Conservation (phyloP, 805 yeast species). For the Ascoidea rubescens region DNA sequence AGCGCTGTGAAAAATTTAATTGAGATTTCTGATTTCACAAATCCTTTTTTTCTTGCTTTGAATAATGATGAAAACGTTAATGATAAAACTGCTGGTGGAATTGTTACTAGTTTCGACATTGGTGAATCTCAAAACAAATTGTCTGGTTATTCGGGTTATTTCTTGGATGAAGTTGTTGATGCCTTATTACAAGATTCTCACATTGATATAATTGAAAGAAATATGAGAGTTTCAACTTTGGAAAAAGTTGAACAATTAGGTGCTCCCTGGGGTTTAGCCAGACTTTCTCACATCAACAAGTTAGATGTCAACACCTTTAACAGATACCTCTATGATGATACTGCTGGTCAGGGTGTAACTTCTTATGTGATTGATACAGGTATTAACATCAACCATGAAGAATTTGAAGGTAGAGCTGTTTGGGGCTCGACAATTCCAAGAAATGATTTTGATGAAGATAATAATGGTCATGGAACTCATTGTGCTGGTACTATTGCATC, state of each 20-base stretch:
- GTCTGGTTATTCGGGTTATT: constrained; percentile 77
- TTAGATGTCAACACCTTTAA: constrained; percentile 43
- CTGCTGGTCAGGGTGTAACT: constrained; percentile 48
- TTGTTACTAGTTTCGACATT: constrained; percentile 49
- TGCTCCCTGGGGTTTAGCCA: constrained; percentile 68
- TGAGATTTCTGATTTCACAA: too few species aligned
- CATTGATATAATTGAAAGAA: constrained; percentile 53
- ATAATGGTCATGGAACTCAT: constrained; percentile 55
- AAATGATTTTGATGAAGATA: constrained; percentile 31
- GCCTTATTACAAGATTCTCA: constrained; percentile 53
- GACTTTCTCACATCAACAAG: constrained; percentile 53
- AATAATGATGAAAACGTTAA: constrained; percentile 17
- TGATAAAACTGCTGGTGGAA: constrained; percentile 22
- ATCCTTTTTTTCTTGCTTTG: constrained; percentile 1
- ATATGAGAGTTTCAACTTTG: constrained; percentile 39
- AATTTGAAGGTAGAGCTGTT: constrained; percentile 44
- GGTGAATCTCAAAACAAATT: constrained; percentile 25
- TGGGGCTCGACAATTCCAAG: constrained; percentile 48
- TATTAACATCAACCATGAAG: constrained; percentile 36
- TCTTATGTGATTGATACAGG: constrained; percentile 46
- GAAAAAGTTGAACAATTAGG: constrained; percentile 38
- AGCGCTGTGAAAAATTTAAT: too few species aligned
- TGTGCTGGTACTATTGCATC: constrained; percentile 57
- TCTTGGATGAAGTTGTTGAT: constrained; percentile 63
- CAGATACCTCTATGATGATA: constrained; percentile 44